Conservation (phyloP, 23 red algal species). For the Agarophyton chilense region DNA sequence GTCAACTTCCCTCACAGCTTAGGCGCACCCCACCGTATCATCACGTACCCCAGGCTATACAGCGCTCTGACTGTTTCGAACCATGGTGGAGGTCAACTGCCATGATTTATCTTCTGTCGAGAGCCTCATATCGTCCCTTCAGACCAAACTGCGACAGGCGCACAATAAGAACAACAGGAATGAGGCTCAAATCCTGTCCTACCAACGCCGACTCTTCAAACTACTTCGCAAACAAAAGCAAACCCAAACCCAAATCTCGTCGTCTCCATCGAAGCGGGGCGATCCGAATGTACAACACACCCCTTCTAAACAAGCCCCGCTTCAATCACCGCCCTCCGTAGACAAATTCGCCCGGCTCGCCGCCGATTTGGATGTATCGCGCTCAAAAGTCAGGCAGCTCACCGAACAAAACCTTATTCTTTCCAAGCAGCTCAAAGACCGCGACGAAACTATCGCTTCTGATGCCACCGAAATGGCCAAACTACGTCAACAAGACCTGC, state of each 20-base stretch:
- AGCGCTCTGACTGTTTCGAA: not conserved
- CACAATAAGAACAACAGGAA: not conserved
- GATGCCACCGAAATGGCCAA: not conserved
- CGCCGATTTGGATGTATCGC: not conserved
- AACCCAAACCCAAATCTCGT: not conserved
- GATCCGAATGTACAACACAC: not conserved
- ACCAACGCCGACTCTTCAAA: not conserved
- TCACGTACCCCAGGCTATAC: not conserved
- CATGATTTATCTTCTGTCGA: not conserved
- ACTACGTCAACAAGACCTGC: not conserved
- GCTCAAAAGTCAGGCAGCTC: not conserved
- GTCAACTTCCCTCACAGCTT: too few species aligned
- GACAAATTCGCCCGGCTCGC: not conserved
- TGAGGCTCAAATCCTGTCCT: not conserved
- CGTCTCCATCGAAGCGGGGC: not conserved
- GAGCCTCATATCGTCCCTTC: not conserved
- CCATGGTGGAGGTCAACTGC: not conserved
- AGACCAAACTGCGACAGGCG: not conserved
- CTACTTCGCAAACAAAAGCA: not conserved
- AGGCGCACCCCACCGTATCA: too few species aligned
- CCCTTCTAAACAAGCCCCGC: not conserved
- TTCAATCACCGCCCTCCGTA: not conserved
- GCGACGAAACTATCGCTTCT: not conserved
- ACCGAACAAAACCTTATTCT: not conserved
- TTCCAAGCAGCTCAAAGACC: slow-evolving; percentile 1